These are phyloP conservation scores for Litchi chinensis DNA, from an alignment of 345 rosid species.

Conservation along the genomic window DNA sequence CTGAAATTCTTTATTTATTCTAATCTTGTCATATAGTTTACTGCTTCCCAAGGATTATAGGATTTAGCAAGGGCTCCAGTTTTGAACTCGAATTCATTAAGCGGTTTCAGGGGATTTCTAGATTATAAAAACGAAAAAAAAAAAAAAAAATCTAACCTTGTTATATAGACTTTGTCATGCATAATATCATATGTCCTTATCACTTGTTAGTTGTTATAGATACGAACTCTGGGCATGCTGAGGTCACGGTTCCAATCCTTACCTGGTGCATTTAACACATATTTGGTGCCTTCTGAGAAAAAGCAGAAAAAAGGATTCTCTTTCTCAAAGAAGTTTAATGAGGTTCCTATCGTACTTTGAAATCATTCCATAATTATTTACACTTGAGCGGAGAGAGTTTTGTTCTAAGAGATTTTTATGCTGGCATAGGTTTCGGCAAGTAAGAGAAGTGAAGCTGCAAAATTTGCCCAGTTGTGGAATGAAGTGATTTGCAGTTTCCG, in stretches of 20 bases:
- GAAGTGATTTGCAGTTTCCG: constrained; percentile 92
- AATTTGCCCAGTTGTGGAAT: constrained; percentile 98
- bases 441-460: constrained; percentile 97
- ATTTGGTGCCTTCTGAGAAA: constrained; percentile 85
- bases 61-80: no score
- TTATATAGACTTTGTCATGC: not conserved
- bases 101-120: no score
- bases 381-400: constrained; percentile 15
- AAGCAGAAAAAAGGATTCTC: constrained; percentile 81
- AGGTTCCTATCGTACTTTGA: constrained; percentile 46
- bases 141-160: not conserved
- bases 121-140: no score
- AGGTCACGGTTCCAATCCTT: constrained; percentile 94
- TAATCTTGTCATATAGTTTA: no score
- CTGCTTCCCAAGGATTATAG: no score
- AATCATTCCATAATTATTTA: constrained; percentile 11
- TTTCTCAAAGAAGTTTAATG: constrained; percentile 78
- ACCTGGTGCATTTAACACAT: constrained; percentile 89
- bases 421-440: constrained; percentile 71
- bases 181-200: constrained; percentile 8
- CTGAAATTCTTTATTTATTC: not conserved
- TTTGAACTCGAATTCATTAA: no score
- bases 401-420: constrained; percentile 14
- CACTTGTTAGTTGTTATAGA: constrained; percentile 37
- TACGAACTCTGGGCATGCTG: constrained; percentile 94